Percentiles rank a stretch among this genome's conserved stretches.
Evolutionary conservation across 2,329 filamentous ascomycete species (phyloP).

Genomic region (Talaromyces sp.): DNA sequence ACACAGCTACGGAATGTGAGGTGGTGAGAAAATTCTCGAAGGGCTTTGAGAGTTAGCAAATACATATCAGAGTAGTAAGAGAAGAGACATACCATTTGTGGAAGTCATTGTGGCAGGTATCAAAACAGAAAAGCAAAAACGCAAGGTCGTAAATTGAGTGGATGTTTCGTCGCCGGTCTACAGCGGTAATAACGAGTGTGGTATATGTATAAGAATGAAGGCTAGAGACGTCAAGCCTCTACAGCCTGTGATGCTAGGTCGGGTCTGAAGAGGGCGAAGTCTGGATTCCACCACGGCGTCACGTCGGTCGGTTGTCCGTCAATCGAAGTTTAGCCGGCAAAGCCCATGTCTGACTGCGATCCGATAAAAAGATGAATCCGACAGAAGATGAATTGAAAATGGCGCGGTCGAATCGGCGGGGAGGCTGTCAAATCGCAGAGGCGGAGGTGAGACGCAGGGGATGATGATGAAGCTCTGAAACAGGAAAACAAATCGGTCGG

Average conservation of each 20-base stretch:
- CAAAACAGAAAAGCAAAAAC: slow-evolving; percentile 2
- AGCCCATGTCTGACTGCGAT: slow-evolving; percentile 2
- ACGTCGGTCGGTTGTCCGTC: not conserved
- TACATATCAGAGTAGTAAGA: slow-evolving; percentile 2
- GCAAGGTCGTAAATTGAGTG: not conserved
- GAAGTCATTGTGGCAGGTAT: slow-evolving; percentile 28
- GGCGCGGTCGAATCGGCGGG: not conserved
- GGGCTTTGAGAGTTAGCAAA: slow-evolving; percentile 1
- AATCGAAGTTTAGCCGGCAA: not conserved
- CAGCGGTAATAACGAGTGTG: slow-evolving; percentile 23
- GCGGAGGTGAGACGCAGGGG: slow-evolving; percentile 18
- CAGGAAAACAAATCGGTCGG: slow-evolving; percentile 1
- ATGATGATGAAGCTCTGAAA: slow-evolving; percentile 14
- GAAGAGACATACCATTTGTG: slow-evolving; percentile 24
- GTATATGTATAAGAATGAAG: slow-evolving; percentile 6
- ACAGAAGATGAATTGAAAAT: not conserved
- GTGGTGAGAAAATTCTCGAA: slow-evolving; percentile 22
- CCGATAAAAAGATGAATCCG: not conserved
- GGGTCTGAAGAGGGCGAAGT: not conserved
- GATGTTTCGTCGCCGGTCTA: slow-evolving; percentile 30
- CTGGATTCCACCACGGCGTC: not conserved
- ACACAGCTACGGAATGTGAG: slow-evolving; percentile 48
- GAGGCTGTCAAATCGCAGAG: slow-evolving; percentile 1
- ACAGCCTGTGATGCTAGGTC: not conserved
- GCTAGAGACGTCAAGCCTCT: slow-evolving; percentile 19